Evolutionary conservation across 2,329 filamentous ascomycete genomes (phyloP).

Genomic region (Immersiporthe knoxdaviesiana): DNA sequence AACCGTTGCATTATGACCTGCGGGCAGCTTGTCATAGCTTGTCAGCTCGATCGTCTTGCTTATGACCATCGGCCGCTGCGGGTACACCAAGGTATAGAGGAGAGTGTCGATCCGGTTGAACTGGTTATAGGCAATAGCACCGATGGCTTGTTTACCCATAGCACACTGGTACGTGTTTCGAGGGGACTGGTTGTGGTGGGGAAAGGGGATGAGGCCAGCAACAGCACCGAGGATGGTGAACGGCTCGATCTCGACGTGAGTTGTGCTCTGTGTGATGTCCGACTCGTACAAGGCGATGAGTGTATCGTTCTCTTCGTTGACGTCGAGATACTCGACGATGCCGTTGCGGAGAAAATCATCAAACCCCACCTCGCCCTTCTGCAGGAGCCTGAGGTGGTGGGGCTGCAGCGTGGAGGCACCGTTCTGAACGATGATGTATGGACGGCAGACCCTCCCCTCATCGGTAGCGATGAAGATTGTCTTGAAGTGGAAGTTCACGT

Average conservation of each 20-base stretch:
- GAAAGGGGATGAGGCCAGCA: constrained; percentile 94
- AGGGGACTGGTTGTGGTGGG: constrained; percentile 98
- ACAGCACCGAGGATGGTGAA: constrained; percentile 97
- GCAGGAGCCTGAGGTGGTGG: constrained; percentile 78
- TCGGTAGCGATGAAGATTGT: constrained; percentile 96
- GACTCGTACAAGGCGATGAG: constrained; percentile 89
- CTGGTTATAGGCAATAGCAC: constrained; percentile 96
- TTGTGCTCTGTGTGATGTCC: constrained; percentile 80
- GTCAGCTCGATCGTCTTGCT: constrained; percentile 95
- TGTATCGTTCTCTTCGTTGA: constrained; percentile 97
- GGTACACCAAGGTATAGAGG: constrained; percentile 95
- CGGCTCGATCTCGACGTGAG: constrained; percentile 95
- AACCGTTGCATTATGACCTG: constrained; percentile 94
- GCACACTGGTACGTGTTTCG: constrained; percentile 99
- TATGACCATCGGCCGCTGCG: constrained; percentile 96
- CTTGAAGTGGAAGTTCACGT: constrained; percentile 90
- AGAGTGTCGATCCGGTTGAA: constrained; percentile 96
- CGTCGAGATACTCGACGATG: constrained; percentile 93
- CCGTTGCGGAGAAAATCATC: constrained; percentile 92
- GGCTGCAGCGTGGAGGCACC: constrained; percentile 78
- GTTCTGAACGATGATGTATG: constrained; percentile 93
- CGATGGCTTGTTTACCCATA: constrained; percentile 99
- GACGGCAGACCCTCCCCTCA: constrained; percentile 93
- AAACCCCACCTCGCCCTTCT: constrained; percentile 83
- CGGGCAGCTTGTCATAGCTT: constrained; percentile 95